Conservation (phyloP, 2,329 filamentous ascomycete species). For the Pseudogymnoascus verrucosus region DNA sequence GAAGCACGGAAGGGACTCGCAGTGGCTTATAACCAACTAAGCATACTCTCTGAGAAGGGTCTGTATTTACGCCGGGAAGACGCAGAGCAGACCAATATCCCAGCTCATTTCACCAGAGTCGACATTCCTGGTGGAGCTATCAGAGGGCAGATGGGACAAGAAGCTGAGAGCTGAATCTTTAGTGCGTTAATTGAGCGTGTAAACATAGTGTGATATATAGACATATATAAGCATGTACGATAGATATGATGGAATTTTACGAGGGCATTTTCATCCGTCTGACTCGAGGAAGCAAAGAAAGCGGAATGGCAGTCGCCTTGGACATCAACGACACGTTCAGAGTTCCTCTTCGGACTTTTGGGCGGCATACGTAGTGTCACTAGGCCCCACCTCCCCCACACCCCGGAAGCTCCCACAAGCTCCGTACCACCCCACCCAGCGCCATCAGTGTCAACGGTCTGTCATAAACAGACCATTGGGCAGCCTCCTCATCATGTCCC, state of each 20-base stretch:
- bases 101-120: conserved; percentile 1
- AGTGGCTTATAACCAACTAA: conserved; percentile 11
- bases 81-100: not conserved
- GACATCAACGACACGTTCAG: not conserved
- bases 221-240: not conserved
- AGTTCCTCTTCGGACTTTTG: not conserved
- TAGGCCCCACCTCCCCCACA: not conserved
- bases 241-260: not conserved
- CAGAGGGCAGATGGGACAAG: conserved; percentile 13
- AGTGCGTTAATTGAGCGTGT: not conserved
- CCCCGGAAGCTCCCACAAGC: not conserved
- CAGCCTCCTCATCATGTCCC: not conserved
- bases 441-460: not conserved
- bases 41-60: conserved; percentile 12
- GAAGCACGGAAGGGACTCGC: not conserved
- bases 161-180: not conserved
- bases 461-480: not conserved
- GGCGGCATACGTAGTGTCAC: not conserved
- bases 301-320: not conserved
- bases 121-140: conserved; percentile 12
- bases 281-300: not conserved
- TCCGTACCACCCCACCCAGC: not conserved
- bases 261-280: not conserved
- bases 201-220: not conserved
- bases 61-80: conserved; percentile 3